Evolutionary conservation across 345 rosid species (phyloP).

Genomic region (Erodium maritimum): DNA sequence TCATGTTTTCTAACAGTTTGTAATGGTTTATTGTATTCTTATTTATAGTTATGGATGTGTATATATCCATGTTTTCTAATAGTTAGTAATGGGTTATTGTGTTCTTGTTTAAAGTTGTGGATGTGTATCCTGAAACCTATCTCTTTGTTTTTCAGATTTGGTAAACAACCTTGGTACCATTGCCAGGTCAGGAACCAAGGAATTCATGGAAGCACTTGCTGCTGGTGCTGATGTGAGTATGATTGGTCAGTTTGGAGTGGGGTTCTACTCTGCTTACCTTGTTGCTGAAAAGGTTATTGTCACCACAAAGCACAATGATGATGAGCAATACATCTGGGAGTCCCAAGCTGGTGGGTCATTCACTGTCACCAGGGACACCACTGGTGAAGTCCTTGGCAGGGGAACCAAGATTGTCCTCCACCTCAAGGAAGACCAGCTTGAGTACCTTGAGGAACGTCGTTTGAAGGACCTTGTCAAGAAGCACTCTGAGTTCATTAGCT

Average conservation of each 20-base stretch:
- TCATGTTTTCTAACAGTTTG: no score
- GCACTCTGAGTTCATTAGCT: slow-evolving; percentile 92
- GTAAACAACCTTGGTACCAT: slow-evolving; percentile 84
- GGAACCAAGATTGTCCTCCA: slow-evolving; percentile 65
- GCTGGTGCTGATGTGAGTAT: slow-evolving; percentile 89
- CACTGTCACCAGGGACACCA: slow-evolving; percentile 60
- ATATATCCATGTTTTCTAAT: no score
- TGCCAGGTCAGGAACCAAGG: slow-evolving; percentile 85
- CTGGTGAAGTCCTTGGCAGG: slow-evolving; percentile 66
- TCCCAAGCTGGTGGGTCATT: slow-evolving; percentile 92
- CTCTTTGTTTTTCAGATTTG: slow-evolving; percentile 34
- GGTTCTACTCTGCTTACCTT: slow-evolving; percentile 76
- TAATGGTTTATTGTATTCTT: neutral
- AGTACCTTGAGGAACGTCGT: slow-evolving; percentile 81
- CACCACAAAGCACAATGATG: slow-evolving; percentile 69
- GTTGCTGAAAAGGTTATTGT: slow-evolving; percentile 77
- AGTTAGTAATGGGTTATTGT: no score
- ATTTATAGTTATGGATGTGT: neutral
- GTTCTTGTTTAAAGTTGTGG: no score
- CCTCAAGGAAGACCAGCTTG: slow-evolving; percentile 84
- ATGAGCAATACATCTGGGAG: slow-evolving; percentile 86
- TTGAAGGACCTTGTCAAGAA: slow-evolving; percentile 78
- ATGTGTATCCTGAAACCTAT: no score
- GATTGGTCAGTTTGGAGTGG: slow-evolving; percentile 88
- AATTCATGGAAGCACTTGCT: slow-evolving; percentile 77